A percentile compares a stretch with the other conserved stretches of the same genome.
Conservation (phyloP, 306 rosid species). For the Sphenostylis stenocarpa region DNA sequence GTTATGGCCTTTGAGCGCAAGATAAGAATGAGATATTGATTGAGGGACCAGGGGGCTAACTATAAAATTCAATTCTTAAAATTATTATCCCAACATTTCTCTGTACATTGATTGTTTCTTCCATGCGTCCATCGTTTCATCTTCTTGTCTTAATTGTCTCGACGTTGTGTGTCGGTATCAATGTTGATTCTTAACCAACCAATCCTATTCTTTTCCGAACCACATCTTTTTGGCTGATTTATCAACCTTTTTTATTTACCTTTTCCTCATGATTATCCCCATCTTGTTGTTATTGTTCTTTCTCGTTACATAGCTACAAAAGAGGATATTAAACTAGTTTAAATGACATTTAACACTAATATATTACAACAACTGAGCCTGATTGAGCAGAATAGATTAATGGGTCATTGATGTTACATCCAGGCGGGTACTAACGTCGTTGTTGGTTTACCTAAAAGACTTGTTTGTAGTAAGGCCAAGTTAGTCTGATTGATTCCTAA, state of each 20-base stretch:
- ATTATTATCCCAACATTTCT: slow-evolving; percentile 20
- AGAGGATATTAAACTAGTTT: slow-evolving; percentile 18
- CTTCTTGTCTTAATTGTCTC: slow-evolving; percentile 31
- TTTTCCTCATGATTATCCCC: not conserved
- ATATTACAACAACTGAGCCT: not conserved
- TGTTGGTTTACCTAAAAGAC: slow-evolving; percentile 21
- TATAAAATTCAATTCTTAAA: slow-evolving; percentile 23
- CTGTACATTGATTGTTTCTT: slow-evolving; percentile 19
- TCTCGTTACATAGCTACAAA: not conserved
- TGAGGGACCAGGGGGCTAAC: not conserved
- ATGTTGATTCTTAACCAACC: slow-evolving; percentile 58
- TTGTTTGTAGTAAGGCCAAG: not conserved
- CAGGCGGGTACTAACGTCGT: slow-evolving; percentile 30
- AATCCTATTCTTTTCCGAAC: slow-evolving; percentile 35
- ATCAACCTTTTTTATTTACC: not conserved
- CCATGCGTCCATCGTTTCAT: slow-evolving; percentile 14
- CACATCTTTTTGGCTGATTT: slow-evolving; percentile 28
- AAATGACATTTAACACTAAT: slow-evolving; percentile 13
- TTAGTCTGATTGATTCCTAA: slow-evolving; percentile 24
- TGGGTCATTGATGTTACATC: slow-evolving; percentile 37
- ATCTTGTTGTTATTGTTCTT: not conserved
- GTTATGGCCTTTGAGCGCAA: slow-evolving; percentile 26
- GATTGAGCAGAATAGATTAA: not conserved
- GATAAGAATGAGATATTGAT: slow-evolving; percentile 26
- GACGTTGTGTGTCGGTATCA: slow-evolving; percentile 48